A percentile compares a stretch with the other conserved stretches of the same genome.
phyloP scores from a whole-genome alignment of 148 eudicot genomes.

The Nepenthes gracilis region DNA sequence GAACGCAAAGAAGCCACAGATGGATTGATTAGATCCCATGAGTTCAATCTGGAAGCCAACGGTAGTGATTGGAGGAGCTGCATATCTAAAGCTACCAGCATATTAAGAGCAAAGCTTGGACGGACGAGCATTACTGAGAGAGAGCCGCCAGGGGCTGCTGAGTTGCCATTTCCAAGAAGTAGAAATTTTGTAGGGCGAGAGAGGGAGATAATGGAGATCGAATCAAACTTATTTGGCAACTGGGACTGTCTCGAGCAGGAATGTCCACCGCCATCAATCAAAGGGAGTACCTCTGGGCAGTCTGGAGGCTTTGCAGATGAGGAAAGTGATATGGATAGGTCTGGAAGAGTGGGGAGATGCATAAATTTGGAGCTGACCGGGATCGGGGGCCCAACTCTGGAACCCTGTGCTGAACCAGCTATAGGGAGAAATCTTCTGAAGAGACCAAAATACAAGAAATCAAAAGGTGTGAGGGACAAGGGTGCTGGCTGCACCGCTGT shows the following conservation, averaged over 20 bases:
- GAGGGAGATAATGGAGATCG: conserved; percentile 57
- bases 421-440: conserved; percentile 44
- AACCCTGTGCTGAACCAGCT: conserved; percentile 50
- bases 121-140: conserved; percentile 50
- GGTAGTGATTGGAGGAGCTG: conserved; percentile 70
- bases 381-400: conserved; percentile 44
- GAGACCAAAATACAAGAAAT: conserved; percentile 59
- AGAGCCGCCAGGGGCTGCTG: conserved; percentile 38
- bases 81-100: conserved; percentile 44
- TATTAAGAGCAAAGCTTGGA: conserved; percentile 59
- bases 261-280: conserved; percentile 9
- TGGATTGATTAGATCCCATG: conserved; percentile 46
- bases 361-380: conserved; percentile 47
- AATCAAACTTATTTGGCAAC: conserved; percentile 51
- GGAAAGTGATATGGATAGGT: conserved; percentile 42
- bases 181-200: conserved; percentile 58
- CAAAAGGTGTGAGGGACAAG: conserved; percentile 57
- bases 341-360: conserved; percentile 32
- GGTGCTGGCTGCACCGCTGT: conserved; percentile 41
- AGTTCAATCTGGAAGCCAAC: conserved; percentile 45
- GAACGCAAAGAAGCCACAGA: conserved; percentile 57
- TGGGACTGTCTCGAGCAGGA: conserved; percentile 31
- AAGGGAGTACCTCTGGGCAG: conserved; percentile 38
- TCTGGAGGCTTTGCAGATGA: conserved; percentile 72
- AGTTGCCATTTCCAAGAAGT: conserved; percentile 66